Percentiles rank a stretch among this genome's conserved stretches.
Conservation (phyloP, 176 grass and related monocot species). For the Oropetium thomaeum region DNA sequence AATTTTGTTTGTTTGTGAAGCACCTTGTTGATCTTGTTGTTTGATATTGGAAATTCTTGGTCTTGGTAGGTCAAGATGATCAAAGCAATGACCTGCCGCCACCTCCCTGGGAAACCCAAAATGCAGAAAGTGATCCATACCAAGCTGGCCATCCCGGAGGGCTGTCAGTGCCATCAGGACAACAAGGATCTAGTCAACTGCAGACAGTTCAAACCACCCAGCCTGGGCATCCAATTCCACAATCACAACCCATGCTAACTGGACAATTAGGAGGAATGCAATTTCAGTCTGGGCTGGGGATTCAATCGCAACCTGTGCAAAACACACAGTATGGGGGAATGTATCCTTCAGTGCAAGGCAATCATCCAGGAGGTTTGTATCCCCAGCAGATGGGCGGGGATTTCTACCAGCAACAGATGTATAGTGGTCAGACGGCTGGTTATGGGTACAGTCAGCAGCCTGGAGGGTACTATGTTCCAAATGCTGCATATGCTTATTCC, state of each 20-base stretch:
- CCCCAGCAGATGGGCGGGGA: conserved; percentile 57
- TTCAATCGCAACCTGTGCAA: conserved; percentile 26
- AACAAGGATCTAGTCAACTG: conserved; percentile 37
- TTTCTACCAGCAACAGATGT: conserved; percentile 57
- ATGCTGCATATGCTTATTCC: conserved; percentile 30
- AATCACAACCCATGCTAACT: conserved; percentile 37
- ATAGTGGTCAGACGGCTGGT: conserved; percentile 51
- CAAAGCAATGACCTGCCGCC: conserved; percentile 58
- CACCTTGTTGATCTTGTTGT: neutral
- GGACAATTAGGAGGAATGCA: conserved; percentile 48
- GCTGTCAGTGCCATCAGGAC: conserved; percentile 34
- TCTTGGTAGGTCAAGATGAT: conserved; percentile 56
- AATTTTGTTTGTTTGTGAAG: conserved; percentile 3
- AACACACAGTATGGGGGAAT: conserved; percentile 46
- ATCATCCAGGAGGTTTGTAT: conserved; percentile 38
- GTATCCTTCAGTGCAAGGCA: conserved; percentile 48
- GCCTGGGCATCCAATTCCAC: conserved; percentile 32
- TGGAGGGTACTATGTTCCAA: conserved; percentile 51
- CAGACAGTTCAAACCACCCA: conserved; percentile 45
- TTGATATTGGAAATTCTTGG: conserved; percentile 23
- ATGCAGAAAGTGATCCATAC: conserved; percentile 40
- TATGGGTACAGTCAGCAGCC: conserved; percentile 60
- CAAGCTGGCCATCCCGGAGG: conserved; percentile 29
- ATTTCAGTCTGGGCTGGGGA: conserved; percentile 32
- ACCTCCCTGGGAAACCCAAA: conserved; percentile 83